phyloP scores from a whole-genome alignment of 148 eudicot genomes.

The Arctostaphylos glauca region DNA sequence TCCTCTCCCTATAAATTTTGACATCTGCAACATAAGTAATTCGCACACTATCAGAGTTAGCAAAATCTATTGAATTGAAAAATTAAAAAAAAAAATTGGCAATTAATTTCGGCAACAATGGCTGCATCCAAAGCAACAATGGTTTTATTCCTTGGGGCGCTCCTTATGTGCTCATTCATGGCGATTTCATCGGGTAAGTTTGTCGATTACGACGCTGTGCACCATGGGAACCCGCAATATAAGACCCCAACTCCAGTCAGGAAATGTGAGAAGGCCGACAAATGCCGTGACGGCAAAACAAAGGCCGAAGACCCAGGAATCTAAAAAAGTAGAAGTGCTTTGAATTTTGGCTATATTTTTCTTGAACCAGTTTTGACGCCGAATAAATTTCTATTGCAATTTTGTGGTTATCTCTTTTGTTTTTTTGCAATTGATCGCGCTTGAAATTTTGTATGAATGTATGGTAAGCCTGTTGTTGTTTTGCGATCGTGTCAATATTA shows the following conservation, averaged over 20 bases:
- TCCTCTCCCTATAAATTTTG: neutral
- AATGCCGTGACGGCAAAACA: neutral
- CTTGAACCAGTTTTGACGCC: too few relatives aligned
- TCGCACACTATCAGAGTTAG: neutral
- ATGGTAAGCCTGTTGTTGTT: neutral
- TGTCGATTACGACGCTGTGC: neutral
- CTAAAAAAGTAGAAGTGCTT: neutral
- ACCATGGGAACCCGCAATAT: neutral
- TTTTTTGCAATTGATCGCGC: neutral
- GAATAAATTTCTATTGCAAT: too few relatives aligned
- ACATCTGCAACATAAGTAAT: neutral
- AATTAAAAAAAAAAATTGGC: neutral
- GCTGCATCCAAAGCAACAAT: constrained; percentile 6
- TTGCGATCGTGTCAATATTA: neutral
- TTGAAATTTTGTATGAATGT: neutral
- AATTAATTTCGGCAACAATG: neutral
- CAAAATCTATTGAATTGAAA: neutral
- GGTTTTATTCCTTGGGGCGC: constrained; percentile 2
- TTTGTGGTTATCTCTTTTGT: too few relatives aligned
- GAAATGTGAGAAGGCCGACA: neutral
- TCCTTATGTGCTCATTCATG: constrained; percentile 9
- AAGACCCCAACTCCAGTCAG: neutral
- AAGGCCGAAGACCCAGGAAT: neutral
- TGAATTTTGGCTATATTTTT: neutral
- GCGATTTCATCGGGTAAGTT: neutral